phyloP scores from a whole-genome alignment of 805 yeast genomes.

The Clavispora vitiphila region DNA sequence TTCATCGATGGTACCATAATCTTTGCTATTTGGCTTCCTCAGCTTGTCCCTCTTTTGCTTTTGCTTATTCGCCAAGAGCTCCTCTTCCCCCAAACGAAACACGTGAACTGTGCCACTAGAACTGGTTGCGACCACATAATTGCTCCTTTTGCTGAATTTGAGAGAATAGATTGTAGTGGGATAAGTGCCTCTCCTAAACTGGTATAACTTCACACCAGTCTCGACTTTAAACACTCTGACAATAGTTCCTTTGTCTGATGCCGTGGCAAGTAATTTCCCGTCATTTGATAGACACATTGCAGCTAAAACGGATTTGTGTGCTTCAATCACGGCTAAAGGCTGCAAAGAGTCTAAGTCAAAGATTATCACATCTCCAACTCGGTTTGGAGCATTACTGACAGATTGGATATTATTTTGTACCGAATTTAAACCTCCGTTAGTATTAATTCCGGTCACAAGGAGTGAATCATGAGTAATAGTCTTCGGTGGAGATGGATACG shows the following conservation, averaged over 20 bases:
- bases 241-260: conserved; percentile 86
- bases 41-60: conserved; percentile 19
- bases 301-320: conserved; percentile 77
- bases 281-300: conserved; percentile 63
- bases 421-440: conserved; percentile 37
- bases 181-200: conserved; percentile 82
- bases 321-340: conserved; percentile 78
- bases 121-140: conserved; percentile 74
- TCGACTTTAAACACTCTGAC: conserved; percentile 72
- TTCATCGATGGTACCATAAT: conserved; percentile 23
- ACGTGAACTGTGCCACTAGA: conserved; percentile 92
- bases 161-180: conserved; percentile 76
- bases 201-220: conserved; percentile 58
- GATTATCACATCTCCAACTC: conserved; percentile 68
- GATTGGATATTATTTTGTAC: conserved; percentile 36
- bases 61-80: conserved; percentile 36
- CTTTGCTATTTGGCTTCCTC: conserved; percentile 9
- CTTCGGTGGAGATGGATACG: conserved; percentile 75
- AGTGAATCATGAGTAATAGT: conserved; percentile 40
- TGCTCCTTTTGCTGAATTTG: conserved; percentile 66
- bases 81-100: conserved; percentile 63
- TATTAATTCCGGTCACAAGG: conserved; percentile 35
- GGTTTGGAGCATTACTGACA: conserved; percentile 37
- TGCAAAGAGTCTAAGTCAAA: conserved; percentile 71
- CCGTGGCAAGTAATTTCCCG: conserved; percentile 80